phyloP scores from a whole-genome alignment of 306 rosid genomes.

The Prunus padus region DNA sequence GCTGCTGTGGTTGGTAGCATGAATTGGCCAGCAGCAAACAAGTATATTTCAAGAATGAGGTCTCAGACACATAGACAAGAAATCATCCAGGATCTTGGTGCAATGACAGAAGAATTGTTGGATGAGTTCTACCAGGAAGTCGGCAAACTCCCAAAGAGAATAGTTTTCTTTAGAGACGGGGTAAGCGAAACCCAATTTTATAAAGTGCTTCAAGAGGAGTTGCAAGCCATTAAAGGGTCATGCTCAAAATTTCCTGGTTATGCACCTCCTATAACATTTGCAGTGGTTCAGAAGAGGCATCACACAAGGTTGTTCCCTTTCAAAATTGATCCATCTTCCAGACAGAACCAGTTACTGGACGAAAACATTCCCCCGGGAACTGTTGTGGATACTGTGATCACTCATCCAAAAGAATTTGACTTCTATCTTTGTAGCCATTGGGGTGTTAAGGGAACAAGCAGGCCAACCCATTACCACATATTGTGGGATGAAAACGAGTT shows the following conservation, averaged over 20 bases:
- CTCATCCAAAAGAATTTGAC: constrained; percentile 92
- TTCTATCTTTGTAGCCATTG: constrained; percentile 95
- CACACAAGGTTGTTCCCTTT: constrained; percentile 90
- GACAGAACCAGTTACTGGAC: constrained; percentile 43
- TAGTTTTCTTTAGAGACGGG: constrained; percentile 92
- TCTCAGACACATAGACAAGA: constrained; percentile 98
- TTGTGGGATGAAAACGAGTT: constrained; percentile 87
- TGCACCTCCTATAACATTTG: constrained; percentile 75
- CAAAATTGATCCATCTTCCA: constrained; percentile 53
- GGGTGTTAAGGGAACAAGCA: constrained; percentile 96
- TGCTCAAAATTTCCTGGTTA: constrained; percentile 63
- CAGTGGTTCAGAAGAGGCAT: constrained; percentile 93
- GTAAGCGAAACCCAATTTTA: constrained; percentile 95
- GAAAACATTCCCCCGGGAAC: constrained; percentile 94
- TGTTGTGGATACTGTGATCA: constrained; percentile 91
- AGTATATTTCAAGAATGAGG: constrained; percentile 89
- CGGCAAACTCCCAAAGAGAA: constrained; percentile 71
- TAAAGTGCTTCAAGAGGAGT: constrained; percentile 77
- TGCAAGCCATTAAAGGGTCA: constrained; percentile 68
- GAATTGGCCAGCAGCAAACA: constrained; percentile 99
- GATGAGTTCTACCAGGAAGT: constrained; percentile 76
- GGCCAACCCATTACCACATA: constrained; percentile 93
- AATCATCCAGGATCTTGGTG: constrained; percentile 75
- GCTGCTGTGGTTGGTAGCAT: constrained; percentile 98
- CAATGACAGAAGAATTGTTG: constrained; percentile 84